A percentile compares a stretch with the other conserved stretches of the same genome.
These are phyloP conservation scores for Aspergillus tamarii DNA, from an alignment of 2,329 filamentous ascomycete species.

Conservation along the genomic window DNA sequence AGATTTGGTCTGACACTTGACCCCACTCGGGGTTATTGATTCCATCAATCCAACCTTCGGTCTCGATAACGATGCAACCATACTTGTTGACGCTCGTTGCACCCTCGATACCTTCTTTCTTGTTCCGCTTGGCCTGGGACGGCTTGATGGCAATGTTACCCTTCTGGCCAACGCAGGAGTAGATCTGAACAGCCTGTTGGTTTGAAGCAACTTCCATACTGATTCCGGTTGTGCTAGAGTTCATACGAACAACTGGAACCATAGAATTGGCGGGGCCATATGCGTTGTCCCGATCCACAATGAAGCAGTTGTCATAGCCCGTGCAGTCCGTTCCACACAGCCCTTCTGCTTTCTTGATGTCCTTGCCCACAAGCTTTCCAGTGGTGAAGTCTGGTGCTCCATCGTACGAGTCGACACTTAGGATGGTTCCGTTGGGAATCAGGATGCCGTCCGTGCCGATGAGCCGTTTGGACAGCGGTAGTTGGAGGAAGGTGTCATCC, in stretches of 20 bases:
- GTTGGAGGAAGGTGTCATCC: constrained; percentile 48
- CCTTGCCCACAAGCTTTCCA: constrained; percentile 77
- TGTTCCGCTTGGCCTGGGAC: constrained; percentile 54
- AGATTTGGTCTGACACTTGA: constrained; percentile 53
- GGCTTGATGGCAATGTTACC: constrained; percentile 56
- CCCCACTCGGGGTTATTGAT: constrained; percentile 93
- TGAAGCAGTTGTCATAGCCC: constrained; percentile 72
- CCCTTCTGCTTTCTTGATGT: constrained; percentile 64
- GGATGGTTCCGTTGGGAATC: constrained; percentile 76
- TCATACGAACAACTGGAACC: constrained; percentile 62
- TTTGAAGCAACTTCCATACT: constrained; percentile 79
- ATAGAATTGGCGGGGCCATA: constrained; percentile 38
- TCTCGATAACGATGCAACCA: constrained; percentile 87
- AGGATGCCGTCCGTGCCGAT: constrained; percentile 62
- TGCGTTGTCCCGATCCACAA: constrained; percentile 48
- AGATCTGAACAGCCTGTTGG: constrained; percentile 87
- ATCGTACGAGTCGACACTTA: constrained; percentile 68
- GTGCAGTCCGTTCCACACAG: constrained; percentile 83
- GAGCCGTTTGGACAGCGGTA: constrained; percentile 50
- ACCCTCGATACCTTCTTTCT: constrained; percentile 56
- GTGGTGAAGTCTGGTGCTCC: constrained; percentile 65
- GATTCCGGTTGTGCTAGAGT: constrained; percentile 75
- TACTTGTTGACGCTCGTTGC: constrained; percentile 61
- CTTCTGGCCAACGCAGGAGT: constrained; percentile 78
- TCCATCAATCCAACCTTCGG: constrained; percentile 89